A percentile compares a stretch with the other conserved stretches of the same genome.
Conservation (phyloP, 805 yeast species). For the Candida namnaoensis region DNA sequence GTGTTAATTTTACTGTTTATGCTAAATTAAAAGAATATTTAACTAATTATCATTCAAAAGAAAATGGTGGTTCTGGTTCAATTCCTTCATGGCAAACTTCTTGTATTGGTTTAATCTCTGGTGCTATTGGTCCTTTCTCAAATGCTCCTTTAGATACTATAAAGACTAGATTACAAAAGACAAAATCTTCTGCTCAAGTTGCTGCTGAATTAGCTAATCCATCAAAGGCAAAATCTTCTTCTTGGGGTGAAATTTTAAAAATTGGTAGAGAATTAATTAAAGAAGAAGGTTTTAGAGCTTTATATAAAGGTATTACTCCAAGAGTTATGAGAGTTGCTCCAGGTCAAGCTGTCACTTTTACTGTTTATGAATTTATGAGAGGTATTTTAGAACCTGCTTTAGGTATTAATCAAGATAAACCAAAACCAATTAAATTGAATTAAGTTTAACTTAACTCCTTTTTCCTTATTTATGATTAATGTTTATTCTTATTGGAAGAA, state of each 20-base stretch:
- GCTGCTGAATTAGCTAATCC: slow-evolving; percentile 24
- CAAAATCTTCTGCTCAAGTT: slow-evolving; percentile 45
- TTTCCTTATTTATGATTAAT: too few species aligned
- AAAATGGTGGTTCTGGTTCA: slow-evolving; percentile 27
- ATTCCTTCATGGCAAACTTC: slow-evolving; percentile 95
- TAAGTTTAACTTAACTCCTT: too few species aligned
- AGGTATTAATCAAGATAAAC: slow-evolving; percentile 12
- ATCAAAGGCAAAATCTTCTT: slow-evolving; percentile 37
- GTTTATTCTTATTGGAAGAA: too few species aligned
- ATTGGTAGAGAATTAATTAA: slow-evolving; percentile 74
- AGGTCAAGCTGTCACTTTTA: slow-evolving; percentile 97
- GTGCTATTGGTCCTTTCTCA: slow-evolving; percentile 96
- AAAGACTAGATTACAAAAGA: slow-evolving; percentile 93
- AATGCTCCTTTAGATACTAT: slow-evolving; percentile 97
- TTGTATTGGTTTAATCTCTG: slow-evolving; percentile 80
- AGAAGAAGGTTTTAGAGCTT: slow-evolving; percentile 83
- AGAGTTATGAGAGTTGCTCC: slow-evolving; percentile 99
- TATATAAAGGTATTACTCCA: slow-evolving; percentile 96
- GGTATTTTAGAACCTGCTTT: slow-evolving; percentile 38
- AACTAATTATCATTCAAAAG: slow-evolving; percentile 47
- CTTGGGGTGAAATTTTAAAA: slow-evolving; percentile 68
- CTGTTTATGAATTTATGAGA: slow-evolving; percentile 88
- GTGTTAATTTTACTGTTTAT: slow-evolving; percentile 95
- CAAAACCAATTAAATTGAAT: slow-evolving; percentile 4
- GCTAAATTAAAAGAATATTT: slow-evolving; percentile 71